Percentiles rank a stretch among this genome's conserved stretches.
Conservation (phyloP, 1,139 yeast species). For the Candida glucosophila region DNA sequence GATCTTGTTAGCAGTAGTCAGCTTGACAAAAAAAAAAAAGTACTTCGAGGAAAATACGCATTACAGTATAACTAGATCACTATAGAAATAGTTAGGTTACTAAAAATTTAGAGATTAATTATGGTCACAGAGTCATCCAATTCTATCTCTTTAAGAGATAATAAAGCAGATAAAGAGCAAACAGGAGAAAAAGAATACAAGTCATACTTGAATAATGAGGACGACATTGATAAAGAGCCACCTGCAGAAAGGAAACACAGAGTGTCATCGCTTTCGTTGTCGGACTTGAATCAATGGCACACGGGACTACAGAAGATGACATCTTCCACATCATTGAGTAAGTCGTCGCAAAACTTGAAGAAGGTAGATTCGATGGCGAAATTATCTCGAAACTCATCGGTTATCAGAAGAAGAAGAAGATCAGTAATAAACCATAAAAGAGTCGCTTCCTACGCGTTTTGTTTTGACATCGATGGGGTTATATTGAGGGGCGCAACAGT, state of each 20-base stretch:
- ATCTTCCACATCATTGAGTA: slow-evolving; percentile 29
- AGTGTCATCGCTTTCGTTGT: slow-evolving; percentile 61
- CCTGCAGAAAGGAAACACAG: slow-evolving; percentile 55
- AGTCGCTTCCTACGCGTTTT: slow-evolving; percentile 78
- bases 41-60: no score
- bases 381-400: slow-evolving; percentile 44
- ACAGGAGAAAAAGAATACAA: slow-evolving; percentile 16
- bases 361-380: slow-evolving; percentile 43
- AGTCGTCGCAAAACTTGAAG: slow-evolving; percentile 34
- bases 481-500: slow-evolving; percentile 73
- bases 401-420: slow-evolving; percentile 42
- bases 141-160: no score
- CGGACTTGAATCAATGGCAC: slow-evolving; percentile 58
- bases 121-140: no score
- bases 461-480: slow-evolving; percentile 84
- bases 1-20: no score
- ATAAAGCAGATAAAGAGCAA: no score
- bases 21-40: no score
- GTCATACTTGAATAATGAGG: slow-evolving; percentile 62
- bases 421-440: slow-evolving; percentile 55
- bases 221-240: slow-evolving; percentile 58
- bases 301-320: slow-evolving; percentile 43
- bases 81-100: no score
- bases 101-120: no score
- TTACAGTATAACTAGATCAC: no score